Conservation (phyloP, 441 rosid genomes). For the Adansonia gregorii region DNA sequence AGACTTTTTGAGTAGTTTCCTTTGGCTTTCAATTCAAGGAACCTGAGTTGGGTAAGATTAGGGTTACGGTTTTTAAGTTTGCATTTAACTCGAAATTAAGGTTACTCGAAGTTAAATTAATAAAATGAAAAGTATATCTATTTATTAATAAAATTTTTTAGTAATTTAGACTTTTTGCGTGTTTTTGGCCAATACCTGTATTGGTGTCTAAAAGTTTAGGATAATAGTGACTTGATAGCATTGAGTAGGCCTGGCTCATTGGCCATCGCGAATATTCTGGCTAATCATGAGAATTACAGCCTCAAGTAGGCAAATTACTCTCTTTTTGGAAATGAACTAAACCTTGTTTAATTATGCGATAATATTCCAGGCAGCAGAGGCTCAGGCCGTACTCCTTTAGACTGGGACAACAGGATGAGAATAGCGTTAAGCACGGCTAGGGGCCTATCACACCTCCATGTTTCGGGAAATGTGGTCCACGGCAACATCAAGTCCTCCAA, state of each 20-base stretch:
- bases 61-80: no score
- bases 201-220: no score
- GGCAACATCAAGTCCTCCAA: slow-evolving; percentile 95
- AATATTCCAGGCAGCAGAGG: slow-evolving; percentile 73
- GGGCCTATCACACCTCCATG: slow-evolving; percentile 77
- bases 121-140: not conserved
- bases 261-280: not conserved
- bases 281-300: not conserved
- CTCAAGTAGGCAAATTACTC: not conserved
- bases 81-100: not conserved
- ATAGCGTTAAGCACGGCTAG: slow-evolving; percentile 71
- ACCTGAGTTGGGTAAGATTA: not conserved
- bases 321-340: not conserved
- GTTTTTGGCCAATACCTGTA: no score
- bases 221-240: not conserved
- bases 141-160: not conserved
- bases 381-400: slow-evolving; percentile 81
- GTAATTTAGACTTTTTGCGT: not conserved
- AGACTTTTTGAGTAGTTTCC: not conserved
- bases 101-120: not conserved
- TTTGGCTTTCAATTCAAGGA: slow-evolving; percentile 16
- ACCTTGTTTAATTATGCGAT: not conserved
- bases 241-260: not conserved
- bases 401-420: slow-evolving; percentile 87
- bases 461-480: slow-evolving; percentile 63